These are phyloP conservation scores for Colletotrichum liaoningense DNA, from an alignment of 2,329 filamentous ascomycete species.

Conservation along the genomic window DNA sequence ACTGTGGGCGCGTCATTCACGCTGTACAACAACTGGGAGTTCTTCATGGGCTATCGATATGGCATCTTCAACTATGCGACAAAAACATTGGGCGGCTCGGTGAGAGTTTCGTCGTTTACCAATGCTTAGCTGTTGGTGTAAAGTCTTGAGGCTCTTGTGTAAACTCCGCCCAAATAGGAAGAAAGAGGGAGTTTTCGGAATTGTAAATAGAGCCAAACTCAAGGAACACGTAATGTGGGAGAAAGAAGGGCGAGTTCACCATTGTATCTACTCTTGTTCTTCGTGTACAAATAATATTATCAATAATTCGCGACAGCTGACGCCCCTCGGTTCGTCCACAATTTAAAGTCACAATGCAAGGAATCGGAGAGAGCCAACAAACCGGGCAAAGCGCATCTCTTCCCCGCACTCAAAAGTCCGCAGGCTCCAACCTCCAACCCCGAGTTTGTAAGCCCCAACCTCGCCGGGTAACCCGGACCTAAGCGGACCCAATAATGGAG, in stretches of 20 bases:
- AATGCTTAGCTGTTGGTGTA: not conserved
- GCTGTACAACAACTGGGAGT: slow-evolving; percentile 53
- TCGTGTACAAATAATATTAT: not conserved
- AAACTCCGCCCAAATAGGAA: not conserved
- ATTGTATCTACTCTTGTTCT: not conserved
- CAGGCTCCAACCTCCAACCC: not conserved
- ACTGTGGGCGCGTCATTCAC: slow-evolving; percentile 47
- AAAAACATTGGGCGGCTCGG: slow-evolving; percentile 38
- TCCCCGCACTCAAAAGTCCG: slow-evolving; percentile 4
- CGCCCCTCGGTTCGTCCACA: not conserved
- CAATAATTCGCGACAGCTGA: not conserved
- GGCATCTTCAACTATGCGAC: slow-evolving; percentile 63
- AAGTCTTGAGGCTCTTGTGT: not conserved
- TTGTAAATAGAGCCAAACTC: too few species aligned
- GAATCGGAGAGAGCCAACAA: not conserved
- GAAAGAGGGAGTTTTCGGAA: too few species aligned
- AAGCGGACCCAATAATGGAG: slow-evolving; percentile 16
- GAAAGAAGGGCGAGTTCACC: too few species aligned
- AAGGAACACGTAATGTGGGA: too few species aligned
- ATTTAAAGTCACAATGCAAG: not conserved
- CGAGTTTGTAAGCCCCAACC: not conserved
- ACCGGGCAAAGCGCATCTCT: not conserved
- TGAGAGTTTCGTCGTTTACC: slow-evolving; percentile 14
- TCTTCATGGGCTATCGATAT: slow-evolving; percentile 61
- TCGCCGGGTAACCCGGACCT: slow-evolving; percentile 4